phyloP scores from a whole-genome alignment of 78 protist genomes.

The Ministeria vibrans region DNA sequence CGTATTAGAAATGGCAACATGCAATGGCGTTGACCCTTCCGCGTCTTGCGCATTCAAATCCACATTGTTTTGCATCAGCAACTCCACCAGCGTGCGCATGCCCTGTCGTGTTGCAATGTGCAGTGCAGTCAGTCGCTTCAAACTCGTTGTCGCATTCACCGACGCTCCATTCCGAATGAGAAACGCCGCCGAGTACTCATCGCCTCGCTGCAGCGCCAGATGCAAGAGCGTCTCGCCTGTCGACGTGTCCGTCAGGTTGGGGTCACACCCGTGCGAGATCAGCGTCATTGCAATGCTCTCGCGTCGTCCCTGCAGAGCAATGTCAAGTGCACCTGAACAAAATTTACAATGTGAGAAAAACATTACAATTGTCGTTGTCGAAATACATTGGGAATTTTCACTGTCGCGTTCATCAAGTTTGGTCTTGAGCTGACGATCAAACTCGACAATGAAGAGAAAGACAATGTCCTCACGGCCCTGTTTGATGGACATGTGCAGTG shows the following conservation, averaged over 20 bases:
- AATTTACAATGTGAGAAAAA: no score
- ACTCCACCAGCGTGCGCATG: background rate
- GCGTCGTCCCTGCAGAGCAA: background rate
- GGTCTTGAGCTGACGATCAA: background rate
- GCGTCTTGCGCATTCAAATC: background rate
- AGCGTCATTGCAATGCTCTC: background rate
- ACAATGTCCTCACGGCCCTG: background rate
- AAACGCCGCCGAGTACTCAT: background rate
- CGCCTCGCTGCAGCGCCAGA: background rate
- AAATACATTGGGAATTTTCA: no score
- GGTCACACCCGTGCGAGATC: background rate
- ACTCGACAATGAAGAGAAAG: background rate
- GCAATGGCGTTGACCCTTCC: background rate
- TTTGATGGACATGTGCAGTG: conserved; percentile 1
- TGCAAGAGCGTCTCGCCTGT: background rate
- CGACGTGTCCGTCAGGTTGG: background rate
- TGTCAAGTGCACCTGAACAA: background rate
- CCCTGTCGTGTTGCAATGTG: background rate
- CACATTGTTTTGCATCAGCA: background rate
- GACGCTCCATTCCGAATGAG: background rate
- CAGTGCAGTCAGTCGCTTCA: background rate
- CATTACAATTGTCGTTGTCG: no score
- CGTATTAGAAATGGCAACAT: background rate
- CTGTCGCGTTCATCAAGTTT: background rate
- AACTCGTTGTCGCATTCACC: background rate